These are phyloP conservation scores for Datura wrightii DNA, from an alignment of 257 asterid species.

Conservation along the genomic window DNA sequence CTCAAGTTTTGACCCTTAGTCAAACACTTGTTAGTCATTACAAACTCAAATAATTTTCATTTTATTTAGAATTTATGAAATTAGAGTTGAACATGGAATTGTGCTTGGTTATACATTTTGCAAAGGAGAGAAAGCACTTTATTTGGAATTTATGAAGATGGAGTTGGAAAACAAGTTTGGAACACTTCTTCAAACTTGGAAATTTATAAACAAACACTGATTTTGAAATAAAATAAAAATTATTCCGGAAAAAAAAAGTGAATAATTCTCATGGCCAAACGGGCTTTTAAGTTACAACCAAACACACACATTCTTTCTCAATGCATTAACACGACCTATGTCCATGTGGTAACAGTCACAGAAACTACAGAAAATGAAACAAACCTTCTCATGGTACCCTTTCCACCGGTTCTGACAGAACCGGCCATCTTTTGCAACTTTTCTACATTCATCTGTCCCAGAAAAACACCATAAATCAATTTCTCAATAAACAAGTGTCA, in stretches of 20 bases:
- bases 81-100: background rate
- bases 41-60: background rate
- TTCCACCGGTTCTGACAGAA: slow-evolving; percentile 79
- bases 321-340: background rate
- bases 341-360: background rate
- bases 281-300: too few relatives aligned
- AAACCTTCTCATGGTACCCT: slow-evolving; percentile 79
- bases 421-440: slow-evolving; percentile 82
- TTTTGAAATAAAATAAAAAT: background rate
- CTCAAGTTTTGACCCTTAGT: slow-evolving; percentile 3
- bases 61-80: background rate
- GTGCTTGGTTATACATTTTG: background rate
- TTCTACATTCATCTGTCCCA: slow-evolving; percentile 76
- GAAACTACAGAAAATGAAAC: slow-evolving; percentile 16
- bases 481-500: background rate
- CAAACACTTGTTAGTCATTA: background rate
- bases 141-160: background rate
- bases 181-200: background rate
- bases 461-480: slow-evolving; percentile 9
- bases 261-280: background rate
- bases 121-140: too few relatives aligned
- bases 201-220: background rate
- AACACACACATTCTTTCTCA: background rate
- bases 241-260: background rate
- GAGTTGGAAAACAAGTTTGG: background rate